A percentile compares a stretch with the other conserved stretches of the same genome.
Evolutionary conservation across 1,284 basidiomycete genomes (phyloP).

Genomic region (Moniliophthora roreri): DNA sequence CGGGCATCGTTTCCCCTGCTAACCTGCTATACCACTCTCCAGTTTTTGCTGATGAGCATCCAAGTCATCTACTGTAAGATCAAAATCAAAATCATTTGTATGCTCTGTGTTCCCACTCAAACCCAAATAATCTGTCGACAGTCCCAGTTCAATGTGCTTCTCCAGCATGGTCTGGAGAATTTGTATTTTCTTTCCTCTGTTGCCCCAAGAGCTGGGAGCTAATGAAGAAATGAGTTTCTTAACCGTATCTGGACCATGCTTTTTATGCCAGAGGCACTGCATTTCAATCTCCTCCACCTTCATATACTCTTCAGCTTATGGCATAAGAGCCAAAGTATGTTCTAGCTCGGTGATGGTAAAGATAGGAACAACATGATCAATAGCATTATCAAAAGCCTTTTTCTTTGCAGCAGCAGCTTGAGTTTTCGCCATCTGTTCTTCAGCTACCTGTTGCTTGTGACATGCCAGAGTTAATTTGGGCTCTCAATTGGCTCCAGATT

Average conservation of each 20-base stretch:
- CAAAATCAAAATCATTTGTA: not conserved
- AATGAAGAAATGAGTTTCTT: constrained; percentile 1
- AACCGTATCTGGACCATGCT: constrained; percentile 1
- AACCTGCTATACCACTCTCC: too few species aligned
- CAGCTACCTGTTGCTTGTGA: constrained; percentile 7
- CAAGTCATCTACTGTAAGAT: constrained; percentile 1
- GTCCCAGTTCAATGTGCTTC: not conserved
- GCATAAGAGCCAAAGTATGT: not conserved
- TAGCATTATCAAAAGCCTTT: not conserved
- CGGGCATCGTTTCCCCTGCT: too few species aligned
- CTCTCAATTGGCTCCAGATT: constrained; percentile 9
- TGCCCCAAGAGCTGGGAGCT: constrained; percentile 5
- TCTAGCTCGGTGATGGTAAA: constrained; percentile 13
- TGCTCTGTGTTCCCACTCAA: constrained; percentile 3
- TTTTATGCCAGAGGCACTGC: constrained; percentile 15
- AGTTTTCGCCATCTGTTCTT: constrained; percentile 2
- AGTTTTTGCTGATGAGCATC: too few species aligned
- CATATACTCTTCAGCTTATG: constrained; percentile 10
- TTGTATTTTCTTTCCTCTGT: constrained; percentile 3
- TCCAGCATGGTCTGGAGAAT: not conserved
- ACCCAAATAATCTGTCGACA: not conserved
- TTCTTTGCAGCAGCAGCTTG: not conserved
- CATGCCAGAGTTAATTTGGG: constrained; percentile 6
- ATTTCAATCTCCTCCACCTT: constrained; percentile 6
- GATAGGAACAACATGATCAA: constrained; percentile 6